Evolutionary conservation across 192 early-diverging fungal species (phyloP).

Genomic region (Phlyctochytrium arcticum): DNA sequence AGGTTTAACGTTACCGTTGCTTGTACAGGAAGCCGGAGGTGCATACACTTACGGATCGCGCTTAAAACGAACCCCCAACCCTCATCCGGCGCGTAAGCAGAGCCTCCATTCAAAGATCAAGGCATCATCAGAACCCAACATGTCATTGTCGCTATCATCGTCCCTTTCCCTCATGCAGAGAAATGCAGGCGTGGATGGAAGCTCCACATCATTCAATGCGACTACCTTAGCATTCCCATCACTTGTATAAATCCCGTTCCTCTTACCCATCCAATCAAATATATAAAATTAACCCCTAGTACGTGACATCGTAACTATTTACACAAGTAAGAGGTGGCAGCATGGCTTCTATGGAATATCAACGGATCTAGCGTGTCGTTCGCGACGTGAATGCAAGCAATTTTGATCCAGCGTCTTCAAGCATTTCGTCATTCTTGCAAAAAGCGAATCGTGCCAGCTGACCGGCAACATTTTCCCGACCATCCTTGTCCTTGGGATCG

Average conservation of each 20-base stretch:
- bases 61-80: neutral
- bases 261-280: too few species aligned
- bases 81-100: neutral
- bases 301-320: too few species aligned
- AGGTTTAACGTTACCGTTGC: neutral
- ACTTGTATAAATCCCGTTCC: too few species aligned
- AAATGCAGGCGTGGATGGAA: too few species aligned
- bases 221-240: too few species aligned
- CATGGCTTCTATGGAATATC: too few species aligned
- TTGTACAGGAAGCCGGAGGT: neutral
- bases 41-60: neutral
- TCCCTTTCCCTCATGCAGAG: neutral
- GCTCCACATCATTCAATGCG: too few species aligned
- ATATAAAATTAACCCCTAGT: too few species aligned
- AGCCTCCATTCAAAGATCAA: neutral
- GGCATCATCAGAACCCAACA: neutral
- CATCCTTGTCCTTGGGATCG: slow-evolving; percentile 29
- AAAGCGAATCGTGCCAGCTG: slow-evolving; percentile 86
- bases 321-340: too few species aligned
- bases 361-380: too few species aligned
- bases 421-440: slow-evolving; percentile 83
- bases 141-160: neutral
- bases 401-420: slow-evolving; percentile 68
- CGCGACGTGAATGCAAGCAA: too few species aligned
- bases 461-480: slow-evolving; percentile 49